A percentile compares a stretch with the other conserved stretches of the same genome.
Evolutionary conservation across 2,329 filamentous ascomycete species (phyloP).

Genomic region (Clonostachys rhizophaga): DNA sequence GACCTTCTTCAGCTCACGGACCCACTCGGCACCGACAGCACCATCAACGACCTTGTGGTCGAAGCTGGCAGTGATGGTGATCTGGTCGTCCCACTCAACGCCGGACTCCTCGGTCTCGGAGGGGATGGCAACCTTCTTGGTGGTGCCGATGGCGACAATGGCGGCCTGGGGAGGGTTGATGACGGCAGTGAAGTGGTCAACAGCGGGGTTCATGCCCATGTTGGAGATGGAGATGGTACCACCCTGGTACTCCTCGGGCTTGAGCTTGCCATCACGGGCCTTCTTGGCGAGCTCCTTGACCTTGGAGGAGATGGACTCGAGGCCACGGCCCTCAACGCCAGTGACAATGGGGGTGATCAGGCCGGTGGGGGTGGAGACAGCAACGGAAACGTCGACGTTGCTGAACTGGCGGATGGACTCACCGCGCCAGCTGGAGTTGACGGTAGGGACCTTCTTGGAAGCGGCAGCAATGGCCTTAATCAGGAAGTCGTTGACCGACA

Average conservation of each 20-base stretch:
- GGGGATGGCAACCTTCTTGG: constrained; percentile 90
- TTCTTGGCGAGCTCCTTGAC: constrained; percentile 98
- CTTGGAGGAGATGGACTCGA: constrained; percentile 79
- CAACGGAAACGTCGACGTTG: constrained; percentile 90
- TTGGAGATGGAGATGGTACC: constrained; percentile 99
- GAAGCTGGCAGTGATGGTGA: constrained; percentile 90
- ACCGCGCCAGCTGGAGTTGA: constrained; percentile 93
- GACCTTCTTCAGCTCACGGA: constrained; percentile 94
- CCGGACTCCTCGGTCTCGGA: constrained; percentile 73
- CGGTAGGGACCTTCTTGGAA: constrained; percentile 87
- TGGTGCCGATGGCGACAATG: constrained; percentile 92
- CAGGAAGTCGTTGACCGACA: constrained; percentile 99
- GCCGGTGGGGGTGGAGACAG: constrained; percentile 86
- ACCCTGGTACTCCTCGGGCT: constrained; percentile 99
- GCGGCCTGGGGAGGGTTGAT: constrained; percentile 98
- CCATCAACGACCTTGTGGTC: constrained; percentile 99
- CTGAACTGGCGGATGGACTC: constrained; percentile 91
- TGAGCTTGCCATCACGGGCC: constrained; percentile 94
- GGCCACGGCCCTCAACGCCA: constrained; percentile 79
- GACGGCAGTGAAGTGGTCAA: constrained; percentile 95
- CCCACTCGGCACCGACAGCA: constrained; percentile 93
- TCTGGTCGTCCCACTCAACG: constrained; percentile 95
- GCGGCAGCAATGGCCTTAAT: constrained; percentile 93
- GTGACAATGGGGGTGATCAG: constrained; percentile 98
- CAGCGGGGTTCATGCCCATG: constrained; percentile 98